Percentiles rank a stretch among this genome's conserved stretches.
These are phyloP conservation scores for Rubroshorea leprosula DNA, from an alignment of 345 rosid genomes.

Conservation along the genomic window DNA sequence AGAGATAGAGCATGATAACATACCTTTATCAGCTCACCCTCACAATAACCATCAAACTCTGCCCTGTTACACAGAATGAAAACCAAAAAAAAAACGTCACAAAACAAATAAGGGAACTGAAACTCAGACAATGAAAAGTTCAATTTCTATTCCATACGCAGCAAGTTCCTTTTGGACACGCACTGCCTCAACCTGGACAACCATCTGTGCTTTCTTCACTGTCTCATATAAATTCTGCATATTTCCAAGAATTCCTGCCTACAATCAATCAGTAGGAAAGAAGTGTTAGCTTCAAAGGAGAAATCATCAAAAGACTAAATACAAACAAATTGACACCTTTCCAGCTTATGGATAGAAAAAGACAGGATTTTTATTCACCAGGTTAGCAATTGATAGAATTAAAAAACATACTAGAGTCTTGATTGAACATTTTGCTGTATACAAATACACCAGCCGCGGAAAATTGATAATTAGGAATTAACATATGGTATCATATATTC, in stretches of 20 bases:
- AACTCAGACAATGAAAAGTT: slow-evolving; percentile 14
- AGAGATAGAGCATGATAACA: no score
- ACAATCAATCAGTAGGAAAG: slow-evolving; percentile 19
- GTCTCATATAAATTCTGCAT: slow-evolving; percentile 91
- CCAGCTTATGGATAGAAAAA: neutral
- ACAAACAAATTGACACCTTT: neutral
- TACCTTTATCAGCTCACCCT: slow-evolving; percentile 93
- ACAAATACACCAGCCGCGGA: neutral
- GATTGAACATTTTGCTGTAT: no score
- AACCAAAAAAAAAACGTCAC: slow-evolving; percentile 10
- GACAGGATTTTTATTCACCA: neutral
- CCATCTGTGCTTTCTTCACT: slow-evolving; percentile 94
- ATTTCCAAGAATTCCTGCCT: slow-evolving; percentile 90
- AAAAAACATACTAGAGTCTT: no score
- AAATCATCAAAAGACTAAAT: neutral
- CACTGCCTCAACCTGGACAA: slow-evolving; percentile 95
- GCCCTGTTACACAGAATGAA: slow-evolving; percentile 49
- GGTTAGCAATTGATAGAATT: neutral
- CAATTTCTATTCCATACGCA: slow-evolving; percentile 37
- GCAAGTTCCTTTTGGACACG: slow-evolving; percentile 91
- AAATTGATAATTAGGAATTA: no score
- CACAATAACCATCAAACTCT: slow-evolving; percentile 94
- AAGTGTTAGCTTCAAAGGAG: slow-evolving; percentile 17
- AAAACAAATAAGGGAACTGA: slow-evolving; percentile 1
- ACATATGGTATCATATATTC: no score